A percentile compares a stretch with the other conserved stretches of the same genome.
Evolutionary conservation across 2,329 filamentous ascomycete species (phyloP).

Genomic region (Penicillium sp.): DNA sequence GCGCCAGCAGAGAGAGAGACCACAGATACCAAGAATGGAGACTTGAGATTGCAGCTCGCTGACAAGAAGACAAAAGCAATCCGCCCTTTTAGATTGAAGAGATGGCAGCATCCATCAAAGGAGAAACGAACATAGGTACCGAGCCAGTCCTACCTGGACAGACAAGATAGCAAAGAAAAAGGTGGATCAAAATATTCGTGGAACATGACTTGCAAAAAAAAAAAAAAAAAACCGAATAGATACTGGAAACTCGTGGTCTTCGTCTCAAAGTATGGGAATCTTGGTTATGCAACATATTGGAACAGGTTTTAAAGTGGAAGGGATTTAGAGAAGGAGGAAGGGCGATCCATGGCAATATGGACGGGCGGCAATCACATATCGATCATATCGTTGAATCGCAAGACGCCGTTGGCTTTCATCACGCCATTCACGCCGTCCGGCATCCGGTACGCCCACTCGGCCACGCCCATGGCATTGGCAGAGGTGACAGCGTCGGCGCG

Average conservation of each 20-base stretch:
- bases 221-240: slow-evolving; percentile 4
- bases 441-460: slow-evolving; percentile 54
- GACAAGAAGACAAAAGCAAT: background rate
- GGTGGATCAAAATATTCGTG: slow-evolving; percentile 9
- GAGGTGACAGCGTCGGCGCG: slow-evolving; percentile 24
- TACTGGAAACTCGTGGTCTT: slow-evolving; percentile 24
- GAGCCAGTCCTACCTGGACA: background rate
- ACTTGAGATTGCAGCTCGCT: slow-evolving; percentile 4
- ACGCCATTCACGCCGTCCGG: slow-evolving; percentile 86
- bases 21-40: slow-evolving; percentile 6
- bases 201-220: slow-evolving; percentile 5
- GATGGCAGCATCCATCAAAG: background rate
- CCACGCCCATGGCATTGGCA: slow-evolving; percentile 33
- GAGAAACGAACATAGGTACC: slow-evolving; percentile 5
- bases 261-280: slow-evolving; percentile 15
- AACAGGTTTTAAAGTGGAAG: background rate
- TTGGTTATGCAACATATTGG: slow-evolving; percentile 3
- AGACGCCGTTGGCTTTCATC: slow-evolving; percentile 79
- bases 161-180: background rate
- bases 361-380: slow-evolving; percentile 56
- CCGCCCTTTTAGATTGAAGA: slow-evolving; percentile 2
- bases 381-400: slow-evolving; percentile 92
- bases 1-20: slow-evolving; percentile 10
- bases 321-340: background rate
- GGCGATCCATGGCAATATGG: background rate